These are phyloP conservation scores for Aschersonia sp. DNA, from an alignment of 2,329 filamentous ascomycete genomes.

Conservation along the genomic window DNA sequence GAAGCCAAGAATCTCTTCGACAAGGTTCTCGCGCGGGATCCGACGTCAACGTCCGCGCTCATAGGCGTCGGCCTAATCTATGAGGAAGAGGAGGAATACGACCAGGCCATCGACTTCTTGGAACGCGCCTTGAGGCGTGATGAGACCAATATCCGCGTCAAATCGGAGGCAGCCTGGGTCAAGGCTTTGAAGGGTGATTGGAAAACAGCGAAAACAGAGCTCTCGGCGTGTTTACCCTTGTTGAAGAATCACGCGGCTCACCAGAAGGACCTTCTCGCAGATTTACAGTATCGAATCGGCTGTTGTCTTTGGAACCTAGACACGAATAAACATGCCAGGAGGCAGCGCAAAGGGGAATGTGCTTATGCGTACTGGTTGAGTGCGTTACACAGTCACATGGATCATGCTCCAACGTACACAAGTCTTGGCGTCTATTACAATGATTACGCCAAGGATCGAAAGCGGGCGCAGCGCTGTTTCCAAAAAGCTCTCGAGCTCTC, in stretches of 20 bases:
- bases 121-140: conserved; percentile 62
- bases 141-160: conserved; percentile 59
- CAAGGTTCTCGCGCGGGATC: conserved; percentile 60
- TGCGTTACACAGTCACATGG: conserved; percentile 74
- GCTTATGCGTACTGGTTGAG: conserved; percentile 74
- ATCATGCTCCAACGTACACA: conserved; percentile 81
- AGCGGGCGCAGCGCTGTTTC: conserved; percentile 79
- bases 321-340: conserved; percentile 57
- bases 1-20: conserved; percentile 84
- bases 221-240: conserved; percentile 54
- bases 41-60: conserved; percentile 63
- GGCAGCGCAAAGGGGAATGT: conserved; percentile 51
- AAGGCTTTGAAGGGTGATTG: conserved; percentile 72
- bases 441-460: conserved; percentile 79
- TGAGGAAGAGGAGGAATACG: conserved; percentile 84
- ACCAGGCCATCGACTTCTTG: conserved; percentile 68
- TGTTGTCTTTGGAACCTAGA: conserved; percentile 79
- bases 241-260: conserved; percentile 44
- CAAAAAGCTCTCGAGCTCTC: conserved; percentile 94
- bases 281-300: conserved; percentile 76
- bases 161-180: conserved; percentile 84
- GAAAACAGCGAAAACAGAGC: conserved; percentile 47
- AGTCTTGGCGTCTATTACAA: conserved; percentile 81
- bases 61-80: conserved; percentile 85
- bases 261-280: conserved; percentile 58